phyloP scores from a whole-genome alignment of 306 rosid genomes.

The Quercus dentata region DNA sequence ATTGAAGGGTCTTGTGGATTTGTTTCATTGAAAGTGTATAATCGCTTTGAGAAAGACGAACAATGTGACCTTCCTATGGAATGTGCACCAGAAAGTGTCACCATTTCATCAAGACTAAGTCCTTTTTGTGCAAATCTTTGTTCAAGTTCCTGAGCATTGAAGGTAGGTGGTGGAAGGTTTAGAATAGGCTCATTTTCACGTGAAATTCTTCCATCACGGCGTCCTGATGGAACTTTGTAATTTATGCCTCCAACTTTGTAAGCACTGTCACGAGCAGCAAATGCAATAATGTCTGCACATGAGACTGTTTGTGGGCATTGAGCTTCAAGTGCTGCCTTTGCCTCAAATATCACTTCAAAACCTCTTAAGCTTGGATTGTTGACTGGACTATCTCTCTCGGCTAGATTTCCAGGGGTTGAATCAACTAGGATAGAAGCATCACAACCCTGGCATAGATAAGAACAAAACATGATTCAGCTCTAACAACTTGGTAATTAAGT shows the following conservation, averaged over 20 bases:
- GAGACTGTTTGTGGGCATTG: slow-evolving; percentile 30
- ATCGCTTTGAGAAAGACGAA: slow-evolving; percentile 3
- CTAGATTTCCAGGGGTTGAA: slow-evolving; percentile 22
- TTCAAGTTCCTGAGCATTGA: not conserved
- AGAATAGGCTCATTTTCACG: not conserved
- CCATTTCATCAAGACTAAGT: slow-evolving; percentile 12
- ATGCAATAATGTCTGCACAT: slow-evolving; percentile 41
- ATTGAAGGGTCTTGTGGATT: slow-evolving; percentile 11
- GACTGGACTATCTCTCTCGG: slow-evolving; percentile 31
- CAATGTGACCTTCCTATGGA: slow-evolving; percentile 8
- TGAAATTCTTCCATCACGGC: slow-evolving; percentile 2
- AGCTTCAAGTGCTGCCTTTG: slow-evolving; percentile 32
- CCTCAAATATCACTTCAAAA: slow-evolving; percentile 36
- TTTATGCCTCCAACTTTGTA: not conserved
- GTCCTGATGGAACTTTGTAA: not conserved
- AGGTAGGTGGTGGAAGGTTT: not conserved
- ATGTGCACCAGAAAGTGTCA: slow-evolving; percentile 14
- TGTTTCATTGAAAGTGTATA: not conserved
- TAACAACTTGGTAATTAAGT: not conserved
- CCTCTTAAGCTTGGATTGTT: slow-evolving; percentile 41
- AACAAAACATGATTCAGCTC: no score
- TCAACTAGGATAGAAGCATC: slow-evolving; percentile 38
- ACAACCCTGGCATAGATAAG: slow-evolving; percentile 24
- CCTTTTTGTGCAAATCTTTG: not conserved
- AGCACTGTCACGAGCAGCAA: slow-evolving; percentile 36